Conservation (phyloP, 164 flowering plant species). For the Sedum album region DNA sequence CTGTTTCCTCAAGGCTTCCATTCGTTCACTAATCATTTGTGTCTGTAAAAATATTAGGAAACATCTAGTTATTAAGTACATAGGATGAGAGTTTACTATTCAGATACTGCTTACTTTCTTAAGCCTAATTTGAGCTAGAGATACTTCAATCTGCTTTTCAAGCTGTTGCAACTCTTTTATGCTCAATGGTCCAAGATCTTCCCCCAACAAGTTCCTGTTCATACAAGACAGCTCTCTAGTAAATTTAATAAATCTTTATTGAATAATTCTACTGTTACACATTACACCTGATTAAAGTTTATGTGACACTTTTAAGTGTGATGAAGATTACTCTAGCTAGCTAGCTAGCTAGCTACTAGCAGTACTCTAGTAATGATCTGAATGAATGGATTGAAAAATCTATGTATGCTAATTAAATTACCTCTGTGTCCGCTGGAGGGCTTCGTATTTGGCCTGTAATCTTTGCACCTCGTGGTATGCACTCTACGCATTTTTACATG, state of each 20-base stretch:
- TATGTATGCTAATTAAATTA: constrained; percentile 5
- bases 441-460: constrained; percentile 66
- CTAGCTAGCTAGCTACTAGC: too few species aligned
- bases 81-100: too few species aligned
- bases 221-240: neutral
- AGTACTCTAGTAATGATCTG: too few species aligned
- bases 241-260: neutral
- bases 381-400: neutral
- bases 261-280: neutral
- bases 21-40: constrained; percentile 70
- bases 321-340: too few species aligned
- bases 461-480: constrained; percentile 75
- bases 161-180: constrained; percentile 78
- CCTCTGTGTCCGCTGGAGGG: constrained; percentile 81
- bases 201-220: constrained; percentile 82
- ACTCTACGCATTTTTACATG: constrained; percentile 26
- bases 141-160: constrained; percentile 85
- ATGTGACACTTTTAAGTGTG: too few species aligned
- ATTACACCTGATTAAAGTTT: too few species aligned
- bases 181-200: constrained; percentile 79
- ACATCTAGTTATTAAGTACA: too few species aligned
- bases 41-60: constrained; percentile 46
- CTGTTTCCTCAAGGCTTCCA: constrained; percentile 82
- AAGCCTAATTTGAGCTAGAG: constrained; percentile 69
- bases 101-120: constrained; percentile 58